phyloP scores from a whole-genome alignment of 768 basidiomycete genomes.

The Mycena galopus region DNA sequence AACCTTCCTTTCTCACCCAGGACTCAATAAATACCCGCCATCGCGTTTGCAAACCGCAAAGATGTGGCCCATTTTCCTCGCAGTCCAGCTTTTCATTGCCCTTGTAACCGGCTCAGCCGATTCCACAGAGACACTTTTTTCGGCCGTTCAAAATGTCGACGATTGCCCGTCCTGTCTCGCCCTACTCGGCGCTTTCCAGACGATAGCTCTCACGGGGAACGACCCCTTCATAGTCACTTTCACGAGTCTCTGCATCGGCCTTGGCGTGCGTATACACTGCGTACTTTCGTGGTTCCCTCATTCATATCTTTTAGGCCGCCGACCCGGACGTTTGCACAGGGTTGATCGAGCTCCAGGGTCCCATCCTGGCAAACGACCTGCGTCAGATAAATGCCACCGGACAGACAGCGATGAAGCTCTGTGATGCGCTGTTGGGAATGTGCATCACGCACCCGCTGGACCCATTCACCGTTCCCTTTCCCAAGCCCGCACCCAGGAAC shows the following conservation, averaged over 20 bases:
- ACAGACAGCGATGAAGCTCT: conserved; percentile 51
- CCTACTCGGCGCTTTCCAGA: conserved; percentile 28
- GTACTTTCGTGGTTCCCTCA: neutral
- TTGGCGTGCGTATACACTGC: conserved; percentile 14
- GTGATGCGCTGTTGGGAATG: conserved; percentile 53
- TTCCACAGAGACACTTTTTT: conserved; percentile 3
- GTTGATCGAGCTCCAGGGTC: conserved; percentile 47
- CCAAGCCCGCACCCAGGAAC: conserved; percentile 38
- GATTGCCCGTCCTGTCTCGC: conserved; percentile 30
- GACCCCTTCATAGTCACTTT: conserved; percentile 21
- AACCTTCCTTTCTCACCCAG: conserved; percentile 30
- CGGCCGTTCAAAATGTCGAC: conserved; percentile 16
- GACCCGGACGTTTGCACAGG: conserved; percentile 54
- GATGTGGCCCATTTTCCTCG: conserved; percentile 15
- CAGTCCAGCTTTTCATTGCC: neutral
- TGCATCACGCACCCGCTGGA: conserved; percentile 46
- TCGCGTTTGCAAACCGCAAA: neutral
- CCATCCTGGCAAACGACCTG: conserved; percentile 55
- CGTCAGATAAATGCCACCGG: conserved; percentile 49
- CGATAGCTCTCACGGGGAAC: conserved; percentile 10
- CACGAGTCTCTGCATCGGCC: conserved; percentile 26
- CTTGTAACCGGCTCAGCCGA: neutral
- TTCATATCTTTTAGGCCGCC: neutral
- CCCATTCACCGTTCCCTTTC: conserved; percentile 44
- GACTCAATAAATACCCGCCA: neutral